Evolutionary conservation across 2,329 filamentous ascomycete species (phyloP), one percentile per base, ranked within the genome.

Genomic region (Ophiostoma sp.): DNA sequence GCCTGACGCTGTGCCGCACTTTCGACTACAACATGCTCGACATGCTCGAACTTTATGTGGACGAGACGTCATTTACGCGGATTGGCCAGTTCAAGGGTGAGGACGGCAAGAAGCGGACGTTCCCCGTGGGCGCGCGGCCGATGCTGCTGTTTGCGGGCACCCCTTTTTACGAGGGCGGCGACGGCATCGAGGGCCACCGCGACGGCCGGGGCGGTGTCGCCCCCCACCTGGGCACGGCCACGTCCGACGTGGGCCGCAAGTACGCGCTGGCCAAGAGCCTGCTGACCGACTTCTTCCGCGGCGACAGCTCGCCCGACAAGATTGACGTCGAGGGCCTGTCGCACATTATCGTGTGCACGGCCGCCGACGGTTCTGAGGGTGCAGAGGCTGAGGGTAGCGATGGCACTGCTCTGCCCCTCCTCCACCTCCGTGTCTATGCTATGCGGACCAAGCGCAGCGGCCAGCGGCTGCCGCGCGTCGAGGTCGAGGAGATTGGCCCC

Each of bases 271-370:
- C 95, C 72, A 98, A 97, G 87, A 93, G 89, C 81, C 86, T 98
- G 80, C 88, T 99, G 74, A 84, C 93, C 75, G 96, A 99, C 83
- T 91, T 98, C 80, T 98, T 99, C 87, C 92, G 92, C 81, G 95
- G 94, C 63, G 91, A 94, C 78, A 84, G 86, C 61, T 87, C 91
- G 6, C 87, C 91, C 17, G 88, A 91, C 80, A 93, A 93, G 84
- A 91, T 99, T 73, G 96, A 99, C 83, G 95, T 98, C 71, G 94
- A 97, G 83, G 96, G 96, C 25, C 84, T 99, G 79, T 95, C 97
- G 83, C 97, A 97, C 84, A 88, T 97, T 77, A 88, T 99, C 75
- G 92, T 91, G 79, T 88, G 98, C 77, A 90, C 88, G 36, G 94
- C 93, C 3, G 91, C 92, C 77, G 93, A 95, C 79, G 63, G 61